Conservation (phyloP, 148 eudicot genomes). For the Spergularia marina region DNA sequence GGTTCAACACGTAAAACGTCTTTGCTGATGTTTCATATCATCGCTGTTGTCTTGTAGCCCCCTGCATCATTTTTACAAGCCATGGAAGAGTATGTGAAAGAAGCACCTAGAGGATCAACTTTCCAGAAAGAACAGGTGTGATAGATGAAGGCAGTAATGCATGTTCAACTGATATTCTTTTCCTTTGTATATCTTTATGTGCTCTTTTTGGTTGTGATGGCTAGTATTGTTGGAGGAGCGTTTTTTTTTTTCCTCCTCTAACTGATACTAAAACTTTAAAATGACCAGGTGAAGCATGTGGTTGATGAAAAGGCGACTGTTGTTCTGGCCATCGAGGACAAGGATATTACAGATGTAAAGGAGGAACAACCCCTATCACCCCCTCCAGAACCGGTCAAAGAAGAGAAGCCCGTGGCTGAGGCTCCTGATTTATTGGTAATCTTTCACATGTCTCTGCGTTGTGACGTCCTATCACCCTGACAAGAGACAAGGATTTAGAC, state of each 20-base stretch:
- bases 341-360: slow-evolving; percentile 49
- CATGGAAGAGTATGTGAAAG: slow-evolving; percentile 95
- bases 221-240: no score
- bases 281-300: slow-evolving; percentile 50
- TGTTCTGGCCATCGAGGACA: slow-evolving; percentile 64
- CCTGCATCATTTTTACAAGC: slow-evolving; percentile 97
- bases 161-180: neutral
- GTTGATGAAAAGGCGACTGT: slow-evolving; percentile 51
- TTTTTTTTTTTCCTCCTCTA: no score
- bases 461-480: neutral
- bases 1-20: neutral
- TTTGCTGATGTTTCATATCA: slow-evolving; percentile 4
- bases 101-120: slow-evolving; percentile 81
- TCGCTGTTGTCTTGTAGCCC: slow-evolving; percentile 49
- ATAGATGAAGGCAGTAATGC: neutral
- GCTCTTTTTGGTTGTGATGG: no score
- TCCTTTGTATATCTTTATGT: neutral
- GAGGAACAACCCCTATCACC: slow-evolving; percentile 59
- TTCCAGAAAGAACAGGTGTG: slow-evolving; percentile 74
- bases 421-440: slow-evolving; percentile 88
- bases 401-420: slow-evolving; percentile 59
- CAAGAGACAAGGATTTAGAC: neutral
- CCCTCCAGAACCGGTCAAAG: slow-evolving; percentile 68
- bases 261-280: neutral
- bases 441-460: slow-evolving; percentile 13